Evolutionary conservation across 73 alveolate species (phyloP).

Genomic region (Paramecium sexaurelia): DNA sequence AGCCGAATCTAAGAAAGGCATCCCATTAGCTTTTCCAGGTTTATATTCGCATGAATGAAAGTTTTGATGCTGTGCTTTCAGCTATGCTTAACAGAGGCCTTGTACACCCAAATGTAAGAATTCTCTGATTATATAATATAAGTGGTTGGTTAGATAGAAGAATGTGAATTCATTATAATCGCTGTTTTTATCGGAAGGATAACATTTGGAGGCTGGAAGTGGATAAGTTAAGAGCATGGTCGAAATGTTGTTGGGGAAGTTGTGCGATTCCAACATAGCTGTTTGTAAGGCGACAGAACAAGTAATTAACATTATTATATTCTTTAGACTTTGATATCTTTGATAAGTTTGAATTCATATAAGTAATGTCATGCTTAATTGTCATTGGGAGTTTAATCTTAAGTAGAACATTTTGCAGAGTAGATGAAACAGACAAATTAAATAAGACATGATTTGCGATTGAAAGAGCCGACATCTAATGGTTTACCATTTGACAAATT

Average conservation of each 20-base stretch:
- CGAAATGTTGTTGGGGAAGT: constrained; percentile 21
- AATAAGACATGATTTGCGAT: not conserved
- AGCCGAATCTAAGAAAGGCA: constrained; percentile 41
- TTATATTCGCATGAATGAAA: not conserved
- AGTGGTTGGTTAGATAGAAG: constrained; percentile 44
- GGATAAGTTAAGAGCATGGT: not conserved
- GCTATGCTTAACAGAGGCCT: constrained; percentile 39
- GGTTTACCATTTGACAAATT: not conserved
- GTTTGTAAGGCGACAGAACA: constrained; percentile 47
- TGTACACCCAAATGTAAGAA: not conserved
- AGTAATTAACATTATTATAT: not conserved
- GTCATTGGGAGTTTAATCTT: not conserved
- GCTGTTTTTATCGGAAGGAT: constrained; percentile 31
- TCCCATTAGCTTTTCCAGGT: constrained; percentile 26
- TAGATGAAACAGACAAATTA: not conserved
- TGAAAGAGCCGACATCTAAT: not conserved
- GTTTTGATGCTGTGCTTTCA: constrained; percentile 13
- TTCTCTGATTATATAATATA: not conserved
- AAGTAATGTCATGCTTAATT: not conserved
- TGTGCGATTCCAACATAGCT: not conserved
- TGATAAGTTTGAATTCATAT: not conserved
- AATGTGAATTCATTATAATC: constrained; percentile 53
- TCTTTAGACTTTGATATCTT: not conserved
- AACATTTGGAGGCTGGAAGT: not conserved
- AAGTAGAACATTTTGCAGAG: not conserved